Conservation (phyloP, 1,139 yeast genomes). For the Kazachstania sp. region DNA sequence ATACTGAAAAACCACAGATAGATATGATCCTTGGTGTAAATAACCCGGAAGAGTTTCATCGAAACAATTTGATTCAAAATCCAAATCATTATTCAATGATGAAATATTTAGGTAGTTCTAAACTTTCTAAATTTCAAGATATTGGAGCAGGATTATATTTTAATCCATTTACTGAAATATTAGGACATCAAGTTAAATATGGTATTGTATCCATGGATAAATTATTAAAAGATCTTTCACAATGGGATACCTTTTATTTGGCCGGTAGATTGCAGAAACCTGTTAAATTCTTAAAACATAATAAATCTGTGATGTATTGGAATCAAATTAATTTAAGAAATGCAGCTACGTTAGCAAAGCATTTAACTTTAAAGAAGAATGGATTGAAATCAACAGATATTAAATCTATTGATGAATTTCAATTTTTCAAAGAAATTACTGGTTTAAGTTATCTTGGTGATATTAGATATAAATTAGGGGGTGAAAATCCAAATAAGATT, state of each 20-base stretch:
- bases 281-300: conserved; percentile 62
- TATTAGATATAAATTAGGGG: conserved; percentile 76
- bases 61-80: conserved; percentile 53
- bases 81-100: conserved; percentile 71
- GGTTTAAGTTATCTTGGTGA: conserved; percentile 85
- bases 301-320: conserved; percentile 51
- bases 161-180: conserved; percentile 74
- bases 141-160: conserved; percentile 91
- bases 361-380: conserved; percentile 40
- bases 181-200: conserved; percentile 63
- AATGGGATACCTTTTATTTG: conserved; percentile 78
- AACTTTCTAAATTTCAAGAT: conserved; percentile 53
- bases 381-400: conserved; percentile 9
- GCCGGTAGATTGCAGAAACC: conserved; percentile 97
- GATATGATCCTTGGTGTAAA: conserved; percentile 84
- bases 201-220: conserved; percentile 68
- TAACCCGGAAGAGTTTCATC: conserved; percentile 67
- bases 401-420: conserved; percentile 47
- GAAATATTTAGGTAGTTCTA: conserved; percentile 50
- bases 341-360: conserved; percentile 64
- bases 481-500: conserved; percentile 86
- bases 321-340: conserved; percentile 71
- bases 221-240: conserved; percentile 56
- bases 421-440: conserved; percentile 70
- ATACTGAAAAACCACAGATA: conserved; percentile 51